Evolutionary conservation across 2,329 filamentous ascomycete species (phyloP).

Genomic region (Triangularia setosa): DNA sequence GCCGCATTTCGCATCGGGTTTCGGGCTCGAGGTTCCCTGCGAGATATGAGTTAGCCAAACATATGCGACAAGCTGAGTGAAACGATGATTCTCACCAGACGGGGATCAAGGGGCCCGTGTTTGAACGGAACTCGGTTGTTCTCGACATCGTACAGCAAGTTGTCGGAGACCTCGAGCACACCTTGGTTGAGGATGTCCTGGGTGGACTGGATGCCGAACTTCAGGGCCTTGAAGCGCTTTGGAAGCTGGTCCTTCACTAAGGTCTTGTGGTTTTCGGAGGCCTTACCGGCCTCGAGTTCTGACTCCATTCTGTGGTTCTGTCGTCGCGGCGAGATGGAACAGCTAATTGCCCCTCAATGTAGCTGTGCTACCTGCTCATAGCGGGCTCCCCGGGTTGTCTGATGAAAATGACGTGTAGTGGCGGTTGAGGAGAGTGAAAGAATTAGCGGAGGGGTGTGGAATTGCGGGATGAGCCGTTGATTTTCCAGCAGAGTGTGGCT

Average conservation of each 20-base stretch:
- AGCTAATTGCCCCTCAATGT: constrained; percentile 17
- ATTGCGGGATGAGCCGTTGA: not conserved
- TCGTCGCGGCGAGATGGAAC: constrained; percentile 1
- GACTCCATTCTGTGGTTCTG: constrained; percentile 9
- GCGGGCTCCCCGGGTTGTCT: constrained; percentile 3
- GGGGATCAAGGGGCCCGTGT: constrained; percentile 83
- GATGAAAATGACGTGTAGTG: not conserved
- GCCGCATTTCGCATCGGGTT: constrained; percentile 58
- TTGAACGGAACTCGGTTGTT: constrained; percentile 70
- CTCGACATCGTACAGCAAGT: constrained; percentile 86
- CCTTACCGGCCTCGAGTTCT: constrained; percentile 1
- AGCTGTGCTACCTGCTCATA: constrained; percentile 24
- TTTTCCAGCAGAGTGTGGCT: not conserved
- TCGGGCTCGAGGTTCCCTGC: constrained; percentile 80
- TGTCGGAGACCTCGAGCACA: constrained; percentile 90
- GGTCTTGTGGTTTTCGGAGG: constrained; percentile 54
- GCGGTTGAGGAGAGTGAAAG: not conserved
- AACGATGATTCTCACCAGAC: constrained; percentile 48
- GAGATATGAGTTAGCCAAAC: constrained; percentile 1
- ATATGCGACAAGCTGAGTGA: no score
- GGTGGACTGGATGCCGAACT: constrained; percentile 92
- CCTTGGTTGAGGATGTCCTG: constrained; percentile 95
- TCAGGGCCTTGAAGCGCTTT: constrained; percentile 87
- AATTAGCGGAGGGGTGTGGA: not conserved
- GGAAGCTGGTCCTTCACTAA: constrained; percentile 86